phyloP scores from a whole-genome alignment of 2,329 filamentous ascomycete species.

The Pseudogymnoascus sp. region DNA sequence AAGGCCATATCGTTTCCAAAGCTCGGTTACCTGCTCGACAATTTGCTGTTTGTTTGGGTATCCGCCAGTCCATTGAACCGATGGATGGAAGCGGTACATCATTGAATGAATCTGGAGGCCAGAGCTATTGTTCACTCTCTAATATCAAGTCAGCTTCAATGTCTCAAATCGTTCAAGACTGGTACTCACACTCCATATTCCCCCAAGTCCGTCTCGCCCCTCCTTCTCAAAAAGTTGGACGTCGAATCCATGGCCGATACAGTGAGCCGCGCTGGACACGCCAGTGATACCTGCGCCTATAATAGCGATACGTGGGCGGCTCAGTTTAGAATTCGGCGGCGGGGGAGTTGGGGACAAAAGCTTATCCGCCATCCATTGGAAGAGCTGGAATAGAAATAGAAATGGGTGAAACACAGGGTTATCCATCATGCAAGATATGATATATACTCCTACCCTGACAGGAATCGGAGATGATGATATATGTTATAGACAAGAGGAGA shows the following conservation, averaged over 20 bases:
- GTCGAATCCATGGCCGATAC: conserved; percentile 78
- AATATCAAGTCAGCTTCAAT: conserved; percentile 8
- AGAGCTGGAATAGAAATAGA: conserved; percentile 52
- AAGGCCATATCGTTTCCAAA: conserved; percentile 70
- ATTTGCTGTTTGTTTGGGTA: conserved; percentile 74
- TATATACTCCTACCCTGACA: neutral
- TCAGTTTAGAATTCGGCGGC: conserved; percentile 45
- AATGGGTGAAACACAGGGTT: conserved; percentile 40
- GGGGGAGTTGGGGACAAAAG: conserved; percentile 65
- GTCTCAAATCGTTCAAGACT: neutral
- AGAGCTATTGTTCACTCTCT: conserved; percentile 75
- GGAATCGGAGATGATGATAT: neutral
- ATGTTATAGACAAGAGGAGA: neutral
- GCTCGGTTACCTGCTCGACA: conserved; percentile 56
- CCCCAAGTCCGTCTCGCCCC: conserved; percentile 56
- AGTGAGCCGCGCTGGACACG: conserved; percentile 72
- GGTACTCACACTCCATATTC: conserved; percentile 65
- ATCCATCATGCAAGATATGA: neutral
- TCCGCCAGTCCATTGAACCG: conserved; percentile 63
- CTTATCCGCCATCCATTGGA: conserved; percentile 55
- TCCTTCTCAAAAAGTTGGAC: conserved; percentile 71
- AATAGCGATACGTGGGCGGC: conserved; percentile 52
- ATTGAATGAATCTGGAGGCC: conserved; percentile 75
- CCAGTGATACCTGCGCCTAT: conserved; percentile 61
- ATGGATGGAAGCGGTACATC: conserved; percentile 84